Evolutionary conservation across 1,284 basidiomycete genomes (phyloP).

Genomic region (Abortiporus biennis): DNA sequence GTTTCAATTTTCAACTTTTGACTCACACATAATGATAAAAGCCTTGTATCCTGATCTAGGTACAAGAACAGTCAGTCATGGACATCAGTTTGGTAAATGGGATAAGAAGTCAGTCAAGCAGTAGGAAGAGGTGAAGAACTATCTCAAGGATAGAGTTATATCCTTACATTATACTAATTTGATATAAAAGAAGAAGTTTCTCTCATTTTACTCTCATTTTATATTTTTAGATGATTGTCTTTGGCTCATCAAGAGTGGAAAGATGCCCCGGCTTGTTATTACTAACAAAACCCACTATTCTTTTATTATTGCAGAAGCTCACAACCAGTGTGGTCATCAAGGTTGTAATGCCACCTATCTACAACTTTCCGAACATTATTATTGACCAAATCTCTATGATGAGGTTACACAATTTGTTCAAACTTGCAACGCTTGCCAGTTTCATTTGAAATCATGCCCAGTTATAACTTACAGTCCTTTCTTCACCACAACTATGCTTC

Average conservation of each 20-base stretch:
- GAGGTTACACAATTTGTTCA: conserved; percentile 24
- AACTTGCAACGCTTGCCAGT: conserved; percentile 29
- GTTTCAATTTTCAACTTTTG: too few relatives aligned
- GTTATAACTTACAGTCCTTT: not conserved
- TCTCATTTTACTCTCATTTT: not conserved
- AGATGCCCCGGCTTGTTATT: conserved; percentile 9
- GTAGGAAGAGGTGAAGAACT: too few relatives aligned
- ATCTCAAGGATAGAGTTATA: too few relatives aligned
- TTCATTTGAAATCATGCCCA: not conserved
- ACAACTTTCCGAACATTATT: conserved; percentile 19
- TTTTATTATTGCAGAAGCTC: too few relatives aligned
- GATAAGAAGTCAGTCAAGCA: too few relatives aligned
- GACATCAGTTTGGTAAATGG: too few relatives aligned
- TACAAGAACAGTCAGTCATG: too few relatives aligned
- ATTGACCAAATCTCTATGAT: conserved; percentile 27
- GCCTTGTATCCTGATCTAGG: too few relatives aligned
- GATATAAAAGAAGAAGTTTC: not conserved
- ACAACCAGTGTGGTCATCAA: too few relatives aligned
- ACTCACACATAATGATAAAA: too few relatives aligned
- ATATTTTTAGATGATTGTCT: not conserved
- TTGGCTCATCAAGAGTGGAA: not conserved
- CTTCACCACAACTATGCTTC: conserved; percentile 5
- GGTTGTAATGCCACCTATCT: conserved; percentile 23
- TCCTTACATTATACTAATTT: too few relatives aligned
- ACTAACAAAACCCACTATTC: conserved; percentile 6